phyloP scores from a whole-genome alignment of 1,284 basidiomycete genomes.

The Boletus sp. region DNA sequence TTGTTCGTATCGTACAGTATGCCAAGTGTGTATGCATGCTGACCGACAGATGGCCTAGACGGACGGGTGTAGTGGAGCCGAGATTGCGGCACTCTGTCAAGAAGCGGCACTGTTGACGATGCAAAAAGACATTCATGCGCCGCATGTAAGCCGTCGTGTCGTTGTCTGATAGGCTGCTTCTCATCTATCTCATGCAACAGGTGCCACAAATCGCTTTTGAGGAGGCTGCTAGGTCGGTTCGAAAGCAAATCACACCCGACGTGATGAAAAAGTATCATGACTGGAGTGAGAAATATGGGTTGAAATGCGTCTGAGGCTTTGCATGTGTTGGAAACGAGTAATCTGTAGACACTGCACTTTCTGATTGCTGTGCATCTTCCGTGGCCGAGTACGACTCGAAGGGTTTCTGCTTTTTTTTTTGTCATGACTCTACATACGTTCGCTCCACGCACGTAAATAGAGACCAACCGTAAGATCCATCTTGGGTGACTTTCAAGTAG shows the following conservation, averaged over 20 bases:
- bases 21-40: not conserved
- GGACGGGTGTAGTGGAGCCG: slow-evolving; percentile 94
- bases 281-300: slow-evolving; percentile 51
- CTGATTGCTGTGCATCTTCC: not conserved
- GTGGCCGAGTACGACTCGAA: not conserved
- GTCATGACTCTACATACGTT: too few species aligned
- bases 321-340: not conserved
- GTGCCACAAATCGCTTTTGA: slow-evolving; percentile 75
- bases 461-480: too few species aligned
- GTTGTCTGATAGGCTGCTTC: not conserved
- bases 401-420: too few species aligned
- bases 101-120: slow-evolving; percentile 91
- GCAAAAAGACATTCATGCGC: slow-evolving; percentile 74
- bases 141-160: slow-evolving; percentile 50
- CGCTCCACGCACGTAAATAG: too few species aligned
- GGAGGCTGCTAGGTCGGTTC: slow-evolving; percentile 67
- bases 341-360: not conserved
- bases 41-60: slow-evolving; percentile 52
- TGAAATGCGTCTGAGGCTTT: slow-evolving; percentile 12
- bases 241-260: slow-evolving; percentile 83
- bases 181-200: slow-evolving; percentile 38
- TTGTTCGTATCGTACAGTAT: slow-evolving; percentile 48
- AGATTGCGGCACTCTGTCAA: slow-evolving; percentile 90
- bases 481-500: too few species aligned
- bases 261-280: slow-evolving; percentile 68